Evolutionary conservation across 306 rosid species (phyloP), one percentile per base, ranked within the genome.

Genomic region (Hippophae gyantsensis): DNA sequence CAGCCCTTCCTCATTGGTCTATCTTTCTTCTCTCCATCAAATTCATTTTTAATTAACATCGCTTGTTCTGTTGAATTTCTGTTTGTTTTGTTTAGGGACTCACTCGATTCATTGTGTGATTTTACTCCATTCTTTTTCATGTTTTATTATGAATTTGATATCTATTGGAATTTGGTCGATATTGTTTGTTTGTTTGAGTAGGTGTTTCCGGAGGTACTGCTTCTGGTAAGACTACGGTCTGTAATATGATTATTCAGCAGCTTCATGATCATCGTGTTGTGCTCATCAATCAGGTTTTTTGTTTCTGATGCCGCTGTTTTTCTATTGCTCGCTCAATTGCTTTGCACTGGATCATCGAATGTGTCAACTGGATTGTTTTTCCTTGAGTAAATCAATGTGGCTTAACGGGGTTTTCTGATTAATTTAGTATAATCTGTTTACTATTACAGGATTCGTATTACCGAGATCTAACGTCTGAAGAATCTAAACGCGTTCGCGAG

Each of bases 201-300:
- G 99, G 99, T 27, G 99, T 92, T 76, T 88, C 93, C 7, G 99
- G 99, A 40, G 99, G 99, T 78, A 92, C 96, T 56, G 99, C 99
- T 60, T 92, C 99, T 0, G 99, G 99, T 26, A 92, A 92, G 81
- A 92, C 99, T 53, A 92, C 99, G 7, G 96, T 92, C 7, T 92
- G 99, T 56, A 96, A 92, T 54, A 92, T 85, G 99, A 92, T 92
- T 65, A 92, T 92, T 70, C 99, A 92, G 65, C 99, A 92, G 71
- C 99, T 92, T 51, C 99, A 88, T 56, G 99, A 92, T 74, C 99
- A 92, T 58, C 95, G 98, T 46, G 90, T 92, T 43, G 90, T 92
- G 13, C 95, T 92, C 7, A 89, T 92, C 70, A 92, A 82, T 80
- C 98, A 87, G 98, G 98, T 74, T 63, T 63, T 14, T 27, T 7